These are phyloP conservation scores for Phyllosticta citriasiana DNA, from an alignment of 2,329 filamentous ascomycete species.

Conservation along the genomic window DNA sequence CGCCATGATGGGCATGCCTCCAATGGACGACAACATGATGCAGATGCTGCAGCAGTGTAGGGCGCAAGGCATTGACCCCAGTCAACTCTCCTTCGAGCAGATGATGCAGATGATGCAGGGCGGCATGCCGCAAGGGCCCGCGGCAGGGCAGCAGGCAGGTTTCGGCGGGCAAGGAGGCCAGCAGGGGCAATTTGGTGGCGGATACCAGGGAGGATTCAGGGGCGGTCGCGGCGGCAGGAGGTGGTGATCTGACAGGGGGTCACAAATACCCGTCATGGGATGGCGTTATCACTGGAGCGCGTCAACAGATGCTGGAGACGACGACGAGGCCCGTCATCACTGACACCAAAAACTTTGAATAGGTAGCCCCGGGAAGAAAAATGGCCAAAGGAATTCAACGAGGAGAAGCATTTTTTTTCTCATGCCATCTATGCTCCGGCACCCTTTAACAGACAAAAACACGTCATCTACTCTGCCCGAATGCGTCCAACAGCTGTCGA, in stretches of 20 bases:
- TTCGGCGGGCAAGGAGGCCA: slow-evolving; percentile 4
- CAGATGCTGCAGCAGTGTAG: slow-evolving; percentile 48
- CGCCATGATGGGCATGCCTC: slow-evolving; percentile 26
- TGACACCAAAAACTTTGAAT: no score
- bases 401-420: no score
- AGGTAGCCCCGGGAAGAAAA: no score
- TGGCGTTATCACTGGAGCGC: background rate
- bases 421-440: no score
- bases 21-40: slow-evolving; percentile 49
- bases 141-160: slow-evolving; percentile 4
- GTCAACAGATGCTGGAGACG: no score
- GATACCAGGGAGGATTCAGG: slow-evolving; percentile 5
- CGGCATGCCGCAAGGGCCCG: slow-evolving; percentile 8
- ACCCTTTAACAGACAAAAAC: no score
- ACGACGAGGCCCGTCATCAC: no score
- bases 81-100: slow-evolving; percentile 42
- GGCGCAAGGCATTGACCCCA: slow-evolving; percentile 43
- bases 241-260: background rate
- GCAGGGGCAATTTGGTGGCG: slow-evolving; percentile 7
- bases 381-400: no score
- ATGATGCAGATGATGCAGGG: slow-evolving; percentile 46
- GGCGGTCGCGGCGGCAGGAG: slow-evolving; percentile 6
- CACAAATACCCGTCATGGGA: background rate
- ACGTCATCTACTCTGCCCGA: no score
- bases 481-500: no score